phyloP scores from a whole-genome alignment of 176 grass and related monocot species.

The Carex myosuroides region DNA sequence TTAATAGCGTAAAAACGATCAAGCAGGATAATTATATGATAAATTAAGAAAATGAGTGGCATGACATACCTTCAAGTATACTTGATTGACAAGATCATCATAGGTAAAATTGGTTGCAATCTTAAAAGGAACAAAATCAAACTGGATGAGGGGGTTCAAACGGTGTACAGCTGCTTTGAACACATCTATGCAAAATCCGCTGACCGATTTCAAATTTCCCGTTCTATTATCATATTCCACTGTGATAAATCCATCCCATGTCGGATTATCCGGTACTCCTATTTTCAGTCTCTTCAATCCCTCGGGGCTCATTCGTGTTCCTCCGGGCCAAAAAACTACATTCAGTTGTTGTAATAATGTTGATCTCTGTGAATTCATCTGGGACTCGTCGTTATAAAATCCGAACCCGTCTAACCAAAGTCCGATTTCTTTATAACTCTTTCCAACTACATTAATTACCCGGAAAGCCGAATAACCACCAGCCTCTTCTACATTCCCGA shows the following conservation, averaged over 20 bases:
- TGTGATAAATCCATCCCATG: conserved; percentile 11
- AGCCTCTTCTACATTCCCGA: background rate
- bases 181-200: conserved; percentile 36
- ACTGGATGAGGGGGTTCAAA: conserved; percentile 13
- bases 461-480: background rate
- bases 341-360: background rate
- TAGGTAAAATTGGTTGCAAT: conserved; percentile 9
- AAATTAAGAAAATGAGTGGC: background rate
- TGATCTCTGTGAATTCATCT: background rate
- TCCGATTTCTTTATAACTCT: conserved; percentile 30
- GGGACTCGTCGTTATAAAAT: conserved; percentile 1
- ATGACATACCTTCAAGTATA: conserved; percentile 23
- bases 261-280: conserved; percentile 11
- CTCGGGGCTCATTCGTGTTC: background rate
- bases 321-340: conserved; percentile 28
- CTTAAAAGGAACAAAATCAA: conserved; percentile 21
- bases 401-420: conserved; percentile 28
- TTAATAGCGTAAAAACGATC: background rate
- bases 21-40: background rate
- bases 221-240: conserved; percentile 10
- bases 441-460: conserved; percentile 27
- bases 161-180: conserved; percentile 6
- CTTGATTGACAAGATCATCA: conserved; percentile 22
- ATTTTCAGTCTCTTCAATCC: conserved; percentile 24
- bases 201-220: background rate